Conservation (phyloP, 73 alveolate genomes). For the Paraurostyla sp. region DNA sequence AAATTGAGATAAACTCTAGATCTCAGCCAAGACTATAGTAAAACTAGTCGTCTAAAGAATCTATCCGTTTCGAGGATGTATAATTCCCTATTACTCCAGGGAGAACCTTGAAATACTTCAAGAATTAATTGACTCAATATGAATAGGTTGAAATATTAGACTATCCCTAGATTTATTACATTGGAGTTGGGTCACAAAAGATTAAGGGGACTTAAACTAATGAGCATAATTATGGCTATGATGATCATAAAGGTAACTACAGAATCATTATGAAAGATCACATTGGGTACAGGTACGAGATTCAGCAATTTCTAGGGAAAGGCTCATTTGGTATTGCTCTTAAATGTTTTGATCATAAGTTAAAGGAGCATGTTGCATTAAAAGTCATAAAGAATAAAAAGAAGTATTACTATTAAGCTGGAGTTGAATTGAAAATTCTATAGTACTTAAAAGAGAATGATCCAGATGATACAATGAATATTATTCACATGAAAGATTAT, state of each 20-base stretch:
- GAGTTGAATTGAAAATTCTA: slow-evolving; percentile 80
- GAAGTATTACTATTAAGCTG: slow-evolving; percentile 77
- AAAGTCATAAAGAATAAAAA: slow-evolving; percentile 73
- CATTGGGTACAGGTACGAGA: slow-evolving; percentile 93
- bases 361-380: slow-evolving; percentile 58
- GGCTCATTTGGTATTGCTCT: slow-evolving; percentile 86
- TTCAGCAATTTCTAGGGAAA: slow-evolving; percentile 86
- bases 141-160: slow-evolving; percentile 82
- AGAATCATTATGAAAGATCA: slow-evolving; percentile 87
- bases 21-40: neutral
- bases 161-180: slow-evolving; percentile 77
- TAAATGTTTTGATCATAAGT: slow-evolving; percentile 74
- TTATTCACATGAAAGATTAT: slow-evolving; percentile 83
- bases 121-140: slow-evolving; percentile 71
- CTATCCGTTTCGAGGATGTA: slow-evolving; percentile 17
- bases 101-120: slow-evolving; percentile 77
- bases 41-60: slow-evolving; percentile 1
- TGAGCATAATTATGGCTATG: slow-evolving; percentile 70
- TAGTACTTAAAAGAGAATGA: slow-evolving; percentile 76
- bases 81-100: slow-evolving; percentile 59
- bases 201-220: slow-evolving; percentile 6
- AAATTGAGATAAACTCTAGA: neutral
- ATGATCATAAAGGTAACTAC: slow-evolving; percentile 95
- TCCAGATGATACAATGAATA: slow-evolving; percentile 77
- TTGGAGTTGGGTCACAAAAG: slow-evolving; percentile 29